Evolutionary conservation across 2,329 filamentous ascomycete species (phyloP).

Genomic region (Hypoxylon sp.): DNA sequence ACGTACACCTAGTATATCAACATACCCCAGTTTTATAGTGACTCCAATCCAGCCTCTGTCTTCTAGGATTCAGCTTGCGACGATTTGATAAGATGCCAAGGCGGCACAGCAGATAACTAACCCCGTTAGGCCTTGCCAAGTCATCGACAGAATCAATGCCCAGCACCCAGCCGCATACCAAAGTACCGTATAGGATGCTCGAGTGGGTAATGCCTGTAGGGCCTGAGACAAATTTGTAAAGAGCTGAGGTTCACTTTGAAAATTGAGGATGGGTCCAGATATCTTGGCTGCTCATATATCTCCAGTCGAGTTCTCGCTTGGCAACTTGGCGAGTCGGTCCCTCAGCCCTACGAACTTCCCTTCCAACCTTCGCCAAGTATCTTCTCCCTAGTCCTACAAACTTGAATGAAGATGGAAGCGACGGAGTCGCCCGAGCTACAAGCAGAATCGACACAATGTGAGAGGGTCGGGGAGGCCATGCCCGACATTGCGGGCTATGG

Average conservation of each 20-base stretch:
- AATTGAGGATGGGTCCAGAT: slow-evolving; percentile 10
- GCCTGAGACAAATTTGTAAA: slow-evolving; percentile 16
- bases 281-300: slow-evolving; percentile 30
- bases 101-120: slow-evolving; percentile 25
- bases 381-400: neutral
- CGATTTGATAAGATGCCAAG: slow-evolving; percentile 24
- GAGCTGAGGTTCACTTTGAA: slow-evolving; percentile 1
- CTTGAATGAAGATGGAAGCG: slow-evolving; percentile 28
- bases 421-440: slow-evolving; percentile 21
- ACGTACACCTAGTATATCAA: neutral
- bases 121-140: slow-evolving; percentile 27
- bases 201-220: neutral
- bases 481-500: slow-evolving; percentile 53
- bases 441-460: slow-evolving; percentile 47
- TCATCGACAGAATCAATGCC: slow-evolving; percentile 22
- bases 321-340: slow-evolving; percentile 32
- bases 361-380: slow-evolving; percentile 7
- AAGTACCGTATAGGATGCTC: slow-evolving; percentile 14
- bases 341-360: slow-evolving; percentile 25
- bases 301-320: slow-evolving; percentile 25
- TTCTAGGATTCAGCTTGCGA: slow-evolving; percentile 14
- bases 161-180: slow-evolving; percentile 8
- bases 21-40: neutral
- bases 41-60: slow-evolving; percentile 5
- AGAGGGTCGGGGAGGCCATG: slow-evolving; percentile 49